phyloP scores from a whole-genome alignment of 75 land plant species.

The Sequoiadendron giganteum region DNA sequence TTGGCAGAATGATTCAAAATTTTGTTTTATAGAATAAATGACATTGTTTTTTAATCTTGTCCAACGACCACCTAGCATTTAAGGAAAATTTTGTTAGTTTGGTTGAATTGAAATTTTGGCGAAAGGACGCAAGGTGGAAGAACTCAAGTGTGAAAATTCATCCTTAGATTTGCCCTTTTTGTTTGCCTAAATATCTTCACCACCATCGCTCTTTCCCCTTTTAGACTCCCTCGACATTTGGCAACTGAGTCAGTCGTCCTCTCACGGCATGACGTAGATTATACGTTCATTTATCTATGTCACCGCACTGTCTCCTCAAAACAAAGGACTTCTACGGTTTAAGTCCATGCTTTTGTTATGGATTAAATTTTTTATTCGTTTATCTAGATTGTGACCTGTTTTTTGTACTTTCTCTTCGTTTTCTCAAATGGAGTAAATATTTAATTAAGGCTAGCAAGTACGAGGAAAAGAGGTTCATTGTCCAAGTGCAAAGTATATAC shows the following conservation, averaged over 20 bases:
- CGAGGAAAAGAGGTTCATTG: no score
- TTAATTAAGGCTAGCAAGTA: no score
- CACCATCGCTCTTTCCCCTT: background rate
- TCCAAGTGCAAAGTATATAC: no score
- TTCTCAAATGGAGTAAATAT: no score
- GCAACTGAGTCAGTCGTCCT: background rate
- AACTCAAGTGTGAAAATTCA: background rate
- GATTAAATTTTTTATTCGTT: no score
- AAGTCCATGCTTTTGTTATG: no score
- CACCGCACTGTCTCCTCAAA: no score
- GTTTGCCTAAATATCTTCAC: background rate
- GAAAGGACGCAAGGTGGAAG: background rate
- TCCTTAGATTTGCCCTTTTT: background rate
- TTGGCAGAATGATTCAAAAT: background rate
- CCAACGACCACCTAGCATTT: background rate
- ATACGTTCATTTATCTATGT: no score
- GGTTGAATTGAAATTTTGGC: background rate
- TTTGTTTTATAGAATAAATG: background rate
- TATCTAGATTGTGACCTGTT: no score
- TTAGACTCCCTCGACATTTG: background rate
- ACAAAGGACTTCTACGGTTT: no score
- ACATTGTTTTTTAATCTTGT: background rate
- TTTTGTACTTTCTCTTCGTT: no score
- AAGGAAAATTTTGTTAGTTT: background rate
- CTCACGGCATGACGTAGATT: background rate